Conservation (phyloP, 331 rosid genomes). For the Dryas integrifolia region DNA sequence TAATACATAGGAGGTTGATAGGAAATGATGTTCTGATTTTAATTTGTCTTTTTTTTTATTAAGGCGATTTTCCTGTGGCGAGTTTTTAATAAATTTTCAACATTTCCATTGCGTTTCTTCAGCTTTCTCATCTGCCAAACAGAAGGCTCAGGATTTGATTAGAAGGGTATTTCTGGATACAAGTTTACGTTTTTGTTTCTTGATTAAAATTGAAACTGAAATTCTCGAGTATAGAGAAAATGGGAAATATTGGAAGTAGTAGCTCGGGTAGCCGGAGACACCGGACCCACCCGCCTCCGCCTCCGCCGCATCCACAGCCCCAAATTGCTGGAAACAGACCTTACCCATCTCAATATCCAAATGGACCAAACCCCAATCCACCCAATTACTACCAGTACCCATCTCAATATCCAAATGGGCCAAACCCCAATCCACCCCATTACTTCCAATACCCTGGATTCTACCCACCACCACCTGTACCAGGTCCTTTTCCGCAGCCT, state of each 20-base stretch:
- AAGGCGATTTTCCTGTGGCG: too few species aligned
- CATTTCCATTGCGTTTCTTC: not conserved
- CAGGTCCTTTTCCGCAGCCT: constrained; percentile 18
- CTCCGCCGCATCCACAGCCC: too few species aligned
- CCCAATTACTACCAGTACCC: constrained; percentile 24
- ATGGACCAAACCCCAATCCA: constrained; percentile 21
- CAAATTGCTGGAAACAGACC: not conserved
- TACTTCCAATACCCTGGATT: constrained; percentile 23
- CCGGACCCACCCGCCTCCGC: constrained; percentile 17
- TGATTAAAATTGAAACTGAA: not conserved
- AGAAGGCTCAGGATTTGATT: not conserved
- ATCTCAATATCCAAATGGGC: constrained; percentile 14
- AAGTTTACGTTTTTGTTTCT: not conserved
- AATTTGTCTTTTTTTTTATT: too few species aligned
- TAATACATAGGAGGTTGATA: not conserved
- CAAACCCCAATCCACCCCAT: constrained; percentile 27
- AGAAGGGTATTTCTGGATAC: not conserved
- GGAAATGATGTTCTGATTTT: not conserved
- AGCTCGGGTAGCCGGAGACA: constrained; percentile 31
- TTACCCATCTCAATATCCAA: constrained; percentile 24
- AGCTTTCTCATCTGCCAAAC: not conserved
- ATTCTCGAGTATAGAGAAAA: constrained; percentile 1
- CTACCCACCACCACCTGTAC: constrained; percentile 26
- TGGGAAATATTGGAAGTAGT: constrained; percentile 40
- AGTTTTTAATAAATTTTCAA: not conserved